Evolutionary conservation across 495 filamentous ascomycete genomes (phyloP).

Genomic region (Neurospora sp.): DNA sequence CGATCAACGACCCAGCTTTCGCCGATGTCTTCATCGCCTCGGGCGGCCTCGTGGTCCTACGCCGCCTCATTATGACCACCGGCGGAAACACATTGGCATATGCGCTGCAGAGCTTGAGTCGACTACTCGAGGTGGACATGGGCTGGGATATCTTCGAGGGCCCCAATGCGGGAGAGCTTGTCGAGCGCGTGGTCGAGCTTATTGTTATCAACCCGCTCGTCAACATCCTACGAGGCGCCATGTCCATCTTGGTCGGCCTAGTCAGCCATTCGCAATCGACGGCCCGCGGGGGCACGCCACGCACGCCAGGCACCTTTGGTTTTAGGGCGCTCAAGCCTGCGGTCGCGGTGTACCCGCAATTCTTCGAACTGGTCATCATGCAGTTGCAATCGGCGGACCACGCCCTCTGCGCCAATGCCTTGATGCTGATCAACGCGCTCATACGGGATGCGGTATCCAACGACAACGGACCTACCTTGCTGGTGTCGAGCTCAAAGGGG

Average conservation of each 20-base stretch:
- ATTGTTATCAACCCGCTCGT: constrained; percentile 94
- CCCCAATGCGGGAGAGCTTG: constrained; percentile 37
- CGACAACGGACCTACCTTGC: constrained; percentile 32
- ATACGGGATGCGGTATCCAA: constrained; percentile 89
- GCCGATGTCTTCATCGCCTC: constrained; percentile 90
- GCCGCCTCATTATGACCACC: constrained; percentile 70
- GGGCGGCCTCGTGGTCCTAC: constrained; percentile 71
- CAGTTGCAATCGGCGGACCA: constrained; percentile 89
- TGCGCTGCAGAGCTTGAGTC: constrained; percentile 74
- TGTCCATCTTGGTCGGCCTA: constrained; percentile 89
- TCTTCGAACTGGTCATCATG: constrained; percentile 86
- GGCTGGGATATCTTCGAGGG: constrained; percentile 77
- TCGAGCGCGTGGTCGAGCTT: constrained; percentile 75
- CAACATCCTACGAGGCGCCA: constrained; percentile 91
- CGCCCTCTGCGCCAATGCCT: constrained; percentile 87
- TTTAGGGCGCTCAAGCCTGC: constrained; percentile 89
- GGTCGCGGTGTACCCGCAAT: constrained; percentile 80
- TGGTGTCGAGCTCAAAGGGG: constrained; percentile 26
- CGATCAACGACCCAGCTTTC: constrained; percentile 92
- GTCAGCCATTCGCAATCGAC: constrained; percentile 69
- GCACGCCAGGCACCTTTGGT: constrained; percentile 53
- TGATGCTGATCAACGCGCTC: constrained; percentile 89
- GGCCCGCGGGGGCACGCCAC: constrained; percentile 19
- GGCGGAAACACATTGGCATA: constrained; percentile 94
- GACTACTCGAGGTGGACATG: constrained; percentile 89